phyloP scores from a whole-genome alignment of 2,329 filamentous ascomycete species.

The Diaporthe sp. region DNA sequence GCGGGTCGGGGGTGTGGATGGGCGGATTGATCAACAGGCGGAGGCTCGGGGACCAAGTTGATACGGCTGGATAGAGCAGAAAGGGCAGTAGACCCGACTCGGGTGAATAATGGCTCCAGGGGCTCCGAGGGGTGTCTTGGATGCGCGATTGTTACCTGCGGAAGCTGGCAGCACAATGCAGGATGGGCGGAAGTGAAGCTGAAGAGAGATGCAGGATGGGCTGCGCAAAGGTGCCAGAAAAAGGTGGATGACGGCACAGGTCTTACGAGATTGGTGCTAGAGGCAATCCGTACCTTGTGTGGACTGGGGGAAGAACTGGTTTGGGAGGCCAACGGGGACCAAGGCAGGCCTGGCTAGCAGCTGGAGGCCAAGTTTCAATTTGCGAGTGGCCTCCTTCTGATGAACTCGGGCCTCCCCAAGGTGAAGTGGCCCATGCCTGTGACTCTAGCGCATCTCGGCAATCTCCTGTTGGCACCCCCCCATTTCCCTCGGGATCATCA shows the following conservation, averaged over 20 bases:
- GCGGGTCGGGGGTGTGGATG: slow-evolving; percentile 43
- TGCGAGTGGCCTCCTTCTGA: slow-evolving; percentile 28
- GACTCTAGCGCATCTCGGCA: slow-evolving; percentile 34
- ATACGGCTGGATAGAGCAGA: slow-evolving; percentile 4
- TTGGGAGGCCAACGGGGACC: slow-evolving; percentile 18
- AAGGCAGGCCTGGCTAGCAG: slow-evolving; percentile 24
- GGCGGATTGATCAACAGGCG: slow-evolving; percentile 25
- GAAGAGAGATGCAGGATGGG: slow-evolving; percentile 5
- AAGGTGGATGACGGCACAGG: slow-evolving; percentile 39
- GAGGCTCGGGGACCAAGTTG: slow-evolving; percentile 12
- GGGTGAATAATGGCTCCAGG: slow-evolving; percentile 17
- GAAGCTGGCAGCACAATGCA: slow-evolving; percentile 23
- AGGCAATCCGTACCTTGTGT: slow-evolving; percentile 24
- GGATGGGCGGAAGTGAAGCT: slow-evolving; percentile 13
- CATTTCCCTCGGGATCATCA: slow-evolving; percentile 34
- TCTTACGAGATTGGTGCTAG: slow-evolving; percentile 38
- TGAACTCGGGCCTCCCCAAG: slow-evolving; percentile 29
- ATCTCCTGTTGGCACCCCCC: slow-evolving; percentile 27
- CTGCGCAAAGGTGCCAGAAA: slow-evolving; percentile 22
- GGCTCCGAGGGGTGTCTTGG: not conserved
- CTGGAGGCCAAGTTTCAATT: slow-evolving; percentile 38
- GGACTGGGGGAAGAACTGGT: slow-evolving; percentile 28
- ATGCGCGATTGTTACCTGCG: not conserved
- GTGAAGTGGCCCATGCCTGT: slow-evolving; percentile 26
- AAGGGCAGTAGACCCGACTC: slow-evolving; percentile 17